Base-by-base conservation (phyloP, 2,329 filamentous ascomycete species). In the Diaporthe longicolla region DNA sequence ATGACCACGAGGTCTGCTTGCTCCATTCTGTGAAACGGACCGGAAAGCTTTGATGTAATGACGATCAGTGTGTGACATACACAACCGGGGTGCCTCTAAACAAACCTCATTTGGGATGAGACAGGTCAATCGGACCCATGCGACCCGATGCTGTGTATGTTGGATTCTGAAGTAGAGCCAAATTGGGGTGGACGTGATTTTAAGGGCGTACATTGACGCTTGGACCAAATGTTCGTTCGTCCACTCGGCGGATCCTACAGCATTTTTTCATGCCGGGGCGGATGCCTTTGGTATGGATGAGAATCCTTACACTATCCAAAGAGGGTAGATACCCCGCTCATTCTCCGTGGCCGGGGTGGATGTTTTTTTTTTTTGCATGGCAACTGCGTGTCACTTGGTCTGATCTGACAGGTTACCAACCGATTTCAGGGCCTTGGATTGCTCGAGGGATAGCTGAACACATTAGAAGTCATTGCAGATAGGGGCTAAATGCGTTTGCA, bases 1-100 rank as follows among this genome's bases (percentile, higher is more conserved):
- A 88, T 82, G 21, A 88, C 83, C n/a, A 85, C 85, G 54, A 86
- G 84, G 71, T 88, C 86, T 17, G 87, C 75, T 21, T 79, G 81
- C 75, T 88, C 86, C 83, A 87, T 85, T 7, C 17, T 40, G 9
- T 59, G 0, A 21, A 24, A 21, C 7, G 55, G 21, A 5, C n/a
- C 13, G 4, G 32, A 32, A 40, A 40, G 19, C 21, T 45, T 17
- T 8, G 43, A 45, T 45, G 43, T 45, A 19, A 19, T 7, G 43
- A 45, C 15, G 43, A 45, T 37, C n/a, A 37, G 29, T 3, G 15
- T 13, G 5, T 55, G 2, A 13, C 11, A 35, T 10, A 11, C 29
- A 32, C 55, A 19, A 59, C 19, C 55, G 8, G 8, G 24, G 4
- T 17, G 37, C 55, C 21, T 58, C 19, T n/a, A 19, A 24, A 10